Conservation (phyloP, 306 rosid species). For the Sphenostylis stenocarpa region DNA sequence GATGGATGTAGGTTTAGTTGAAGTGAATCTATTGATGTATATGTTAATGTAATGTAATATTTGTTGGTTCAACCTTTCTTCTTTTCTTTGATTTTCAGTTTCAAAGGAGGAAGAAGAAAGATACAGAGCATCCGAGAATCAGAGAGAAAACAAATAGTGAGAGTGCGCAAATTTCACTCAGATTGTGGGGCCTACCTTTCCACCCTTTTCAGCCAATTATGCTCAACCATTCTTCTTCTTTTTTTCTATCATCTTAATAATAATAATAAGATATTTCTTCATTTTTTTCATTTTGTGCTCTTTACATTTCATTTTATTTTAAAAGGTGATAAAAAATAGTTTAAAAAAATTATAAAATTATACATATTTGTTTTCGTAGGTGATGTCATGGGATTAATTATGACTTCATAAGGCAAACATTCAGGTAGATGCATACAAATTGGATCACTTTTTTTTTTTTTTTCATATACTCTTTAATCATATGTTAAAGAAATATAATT, state of each 20-base stretch:
- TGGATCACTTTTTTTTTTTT: no score
- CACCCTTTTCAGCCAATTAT: slow-evolving; percentile 1
- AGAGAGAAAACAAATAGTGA: no score
- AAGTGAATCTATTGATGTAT: not conserved
- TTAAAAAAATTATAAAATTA: no score
- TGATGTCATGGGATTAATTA: no score
- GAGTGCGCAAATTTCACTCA: not conserved
- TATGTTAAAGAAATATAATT: no score
- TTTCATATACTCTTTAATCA: no score
- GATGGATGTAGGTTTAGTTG: not conserved
- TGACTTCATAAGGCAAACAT: no score
- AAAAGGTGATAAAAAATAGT: no score
- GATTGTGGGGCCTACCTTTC: slow-evolving; percentile 14
- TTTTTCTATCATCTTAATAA: no score
- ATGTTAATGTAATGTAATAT: no score
- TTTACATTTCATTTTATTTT: not conserved
- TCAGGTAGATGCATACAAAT: no score
- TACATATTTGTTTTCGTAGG: no score
- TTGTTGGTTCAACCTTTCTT: not conserved
- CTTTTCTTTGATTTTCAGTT: not conserved
- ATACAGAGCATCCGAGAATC: not conserved
- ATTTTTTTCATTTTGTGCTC: not conserved
- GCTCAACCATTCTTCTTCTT: not conserved
- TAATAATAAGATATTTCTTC: not conserved
- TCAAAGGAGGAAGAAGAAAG: not conserved